Percentiles rank a stretch among this genome's conserved stretches.
Evolutionary conservation across 768 basidiomycete species (phyloP).

Genomic region (Collybia sordida): DNA sequence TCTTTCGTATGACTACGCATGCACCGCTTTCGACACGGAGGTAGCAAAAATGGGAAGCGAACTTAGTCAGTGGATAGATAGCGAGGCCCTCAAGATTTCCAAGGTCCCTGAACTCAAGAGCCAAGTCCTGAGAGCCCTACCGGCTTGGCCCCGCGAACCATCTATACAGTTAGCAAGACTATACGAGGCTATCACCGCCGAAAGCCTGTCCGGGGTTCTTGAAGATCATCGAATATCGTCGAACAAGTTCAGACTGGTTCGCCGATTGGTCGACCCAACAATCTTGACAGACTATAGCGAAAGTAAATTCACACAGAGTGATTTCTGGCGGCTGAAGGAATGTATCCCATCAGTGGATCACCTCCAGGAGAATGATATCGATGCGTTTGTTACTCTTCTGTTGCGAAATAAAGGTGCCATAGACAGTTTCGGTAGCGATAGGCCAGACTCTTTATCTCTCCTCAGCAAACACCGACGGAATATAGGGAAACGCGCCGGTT

Average conservation of each 20-base stretch:
- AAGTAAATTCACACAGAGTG: constrained; percentile 49
- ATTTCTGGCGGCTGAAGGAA: constrained; percentile 86
- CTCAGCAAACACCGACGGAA: constrained; percentile 36
- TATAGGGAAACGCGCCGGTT: constrained; percentile 18
- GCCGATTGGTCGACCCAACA: constrained; percentile 56
- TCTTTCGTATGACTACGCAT: constrained; percentile 54
- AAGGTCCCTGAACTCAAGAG: constrained; percentile 32
- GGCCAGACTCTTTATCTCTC: constrained; percentile 40
- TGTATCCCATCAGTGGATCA: constrained; percentile 58
- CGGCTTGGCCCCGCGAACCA: constrained; percentile 75
- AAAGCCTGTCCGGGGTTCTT: constrained; percentile 54
- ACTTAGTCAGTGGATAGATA: constrained; percentile 65
- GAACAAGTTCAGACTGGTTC: constrained; percentile 77
- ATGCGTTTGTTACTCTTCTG: constrained; percentile 71
- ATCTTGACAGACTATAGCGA: constrained; percentile 34
- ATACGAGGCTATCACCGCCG: constrained; percentile 43
- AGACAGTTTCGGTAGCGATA: constrained; percentile 57
- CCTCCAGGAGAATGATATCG: constrained; percentile 66
- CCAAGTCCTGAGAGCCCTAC: constrained; percentile 55
- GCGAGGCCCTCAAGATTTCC: constrained; percentile 43
- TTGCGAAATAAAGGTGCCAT: constrained; percentile 58
- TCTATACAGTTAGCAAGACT: constrained; percentile 43
- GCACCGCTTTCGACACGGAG: constrained; percentile 23
- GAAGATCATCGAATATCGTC: constrained; percentile 59
- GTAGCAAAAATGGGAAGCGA: constrained; percentile 39